Evolutionary conservation across 495 filamentous ascomycete species (phyloP).

Genomic region (Trichoderma virens): DNA sequence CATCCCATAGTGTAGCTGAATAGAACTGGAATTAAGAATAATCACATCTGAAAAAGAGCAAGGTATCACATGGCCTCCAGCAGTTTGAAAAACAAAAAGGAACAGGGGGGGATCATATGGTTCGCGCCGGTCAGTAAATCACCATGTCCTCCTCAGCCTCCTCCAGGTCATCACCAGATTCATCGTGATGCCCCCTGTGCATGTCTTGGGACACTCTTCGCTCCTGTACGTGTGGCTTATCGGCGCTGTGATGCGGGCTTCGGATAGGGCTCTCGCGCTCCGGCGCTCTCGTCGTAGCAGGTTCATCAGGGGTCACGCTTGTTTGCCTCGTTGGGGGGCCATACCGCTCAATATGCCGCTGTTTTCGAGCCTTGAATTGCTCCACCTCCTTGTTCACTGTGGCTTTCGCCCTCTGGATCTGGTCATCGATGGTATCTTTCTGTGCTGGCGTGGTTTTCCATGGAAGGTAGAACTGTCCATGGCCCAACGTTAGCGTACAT

Average conservation of each 20-base stretch:
- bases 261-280: conserved; percentile 18
- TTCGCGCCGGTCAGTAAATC: conserved; percentile 55
- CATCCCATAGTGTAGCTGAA: background rate
- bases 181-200: conserved; percentile 46
- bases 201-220: conserved; percentile 26
- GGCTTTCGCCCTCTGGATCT: conserved; percentile 38
- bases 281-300: background rate
- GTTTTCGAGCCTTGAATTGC: conserved; percentile 35
- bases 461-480: conserved; percentile 73
- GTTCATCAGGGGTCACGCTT: conserved; percentile 12
- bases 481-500: conserved; percentile 16
- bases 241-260: conserved; percentile 13
- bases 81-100: background rate
- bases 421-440: conserved; percentile 38
- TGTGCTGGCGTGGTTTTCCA: conserved; percentile 61
- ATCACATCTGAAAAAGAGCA: background rate
- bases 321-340: conserved; percentile 15
- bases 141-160: conserved; percentile 80
- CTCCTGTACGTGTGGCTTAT: conserved; percentile 3
- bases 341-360: conserved; percentile 22
- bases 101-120: background rate
- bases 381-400: conserved; percentile 35
- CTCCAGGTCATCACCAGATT: conserved; percentile 57
- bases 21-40: background rate
- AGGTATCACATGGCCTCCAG: conserved; percentile 6